Evolutionary conservation across 2,329 filamentous ascomycete species (phyloP).

Genomic region (Penicillium capsulatum): DNA sequence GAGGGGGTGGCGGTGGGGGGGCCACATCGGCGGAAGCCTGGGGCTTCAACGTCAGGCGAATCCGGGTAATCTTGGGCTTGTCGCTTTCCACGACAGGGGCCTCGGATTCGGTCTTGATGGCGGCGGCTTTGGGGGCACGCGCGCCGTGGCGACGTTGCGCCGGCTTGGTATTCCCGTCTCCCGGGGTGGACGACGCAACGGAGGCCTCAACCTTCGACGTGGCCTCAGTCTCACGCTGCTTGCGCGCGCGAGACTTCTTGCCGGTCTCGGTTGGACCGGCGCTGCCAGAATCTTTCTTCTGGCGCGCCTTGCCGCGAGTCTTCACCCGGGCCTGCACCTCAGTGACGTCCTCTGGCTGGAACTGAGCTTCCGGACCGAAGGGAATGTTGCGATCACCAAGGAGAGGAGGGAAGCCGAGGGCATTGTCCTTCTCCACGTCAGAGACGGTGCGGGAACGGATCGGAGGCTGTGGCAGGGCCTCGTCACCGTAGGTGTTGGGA

Average conservation of each 20-base stretch:
- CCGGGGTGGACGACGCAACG: too few relatives aligned
- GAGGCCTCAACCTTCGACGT: too few relatives aligned
- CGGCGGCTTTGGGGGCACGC: too few relatives aligned
- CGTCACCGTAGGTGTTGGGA: conserved; percentile 14
- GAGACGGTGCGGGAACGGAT: conserved; percentile 12
- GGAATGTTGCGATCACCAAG: conserved; percentile 21
- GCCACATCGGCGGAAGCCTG: too few relatives aligned
- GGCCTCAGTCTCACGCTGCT: background rate
- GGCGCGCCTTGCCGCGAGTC: conserved; percentile 5
- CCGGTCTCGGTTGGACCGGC: background rate
- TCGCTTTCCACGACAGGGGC: too few relatives aligned
- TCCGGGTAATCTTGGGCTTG: too few relatives aligned
- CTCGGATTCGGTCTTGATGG: too few relatives aligned
- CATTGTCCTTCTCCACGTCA: conserved; percentile 8
- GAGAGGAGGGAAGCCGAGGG: conserved; percentile 18
- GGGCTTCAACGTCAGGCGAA: too few relatives aligned
- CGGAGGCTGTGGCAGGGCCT: conserved; percentile 16
- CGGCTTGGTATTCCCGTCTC: too few relatives aligned
- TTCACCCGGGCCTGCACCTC: conserved; percentile 10
- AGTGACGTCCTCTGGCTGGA: conserved; percentile 11
- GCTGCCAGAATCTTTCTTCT: background rate
- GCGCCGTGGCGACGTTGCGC: too few relatives aligned
- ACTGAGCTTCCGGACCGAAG: conserved; percentile 1
- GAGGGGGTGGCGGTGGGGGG: too few relatives aligned
- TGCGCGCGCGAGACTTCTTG: conserved; percentile 10